Evolutionary conservation across 2,329 filamentous ascomycete genomes (phyloP), one percentile per base, ranked within the genome.

Genomic region (Fusarium denticulatum): DNA sequence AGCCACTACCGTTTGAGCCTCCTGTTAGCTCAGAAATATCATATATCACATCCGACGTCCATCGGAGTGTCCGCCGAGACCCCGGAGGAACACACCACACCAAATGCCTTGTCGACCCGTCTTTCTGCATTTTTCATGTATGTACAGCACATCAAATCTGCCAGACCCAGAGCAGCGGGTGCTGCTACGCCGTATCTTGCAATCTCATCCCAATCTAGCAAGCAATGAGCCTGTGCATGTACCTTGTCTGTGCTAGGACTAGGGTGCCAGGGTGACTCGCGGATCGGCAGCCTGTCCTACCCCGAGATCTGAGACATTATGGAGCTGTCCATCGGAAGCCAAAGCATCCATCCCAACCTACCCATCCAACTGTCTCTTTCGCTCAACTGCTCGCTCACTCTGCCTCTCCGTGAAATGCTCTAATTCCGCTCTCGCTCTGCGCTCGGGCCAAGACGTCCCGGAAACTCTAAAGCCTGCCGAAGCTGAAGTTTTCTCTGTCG

Each of bases 271-370:
- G 43, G 26, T 36, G 50, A 69, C 47, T 76, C 42, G 32, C 70
- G 73, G 70, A 72, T 76, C 63, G 55, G 60, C 30, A 52, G 34
- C 64, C 45, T 72, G 20, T 26, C 58, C 52, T 60, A 39, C 67
- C 70, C 52, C 56, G 55, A 58, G 73, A 76, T 75, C 73, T 76
- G 32, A 75, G 73, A 76, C 73, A 76, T n/a, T 45, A 58, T 61
- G 67, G 64, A 49, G 63, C 36, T 49, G 39, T 45, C 30, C 36
- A 26, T 42, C 28, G 11, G 37, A 45, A 62, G 50, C 39, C 60
- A 56, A 61, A 61, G 12, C 65, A n/a, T 26, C 6, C 49, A 37
- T 12, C 49, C 49, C 24, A 37, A 9, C 46, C 46, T 15, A 50
- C 32, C 20, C 50, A 53, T 58, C 20, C 32, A 6, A 6, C 49